Conservation (phyloP, 768 basidiomycete genomes). For the Boletus edulis region DNA sequence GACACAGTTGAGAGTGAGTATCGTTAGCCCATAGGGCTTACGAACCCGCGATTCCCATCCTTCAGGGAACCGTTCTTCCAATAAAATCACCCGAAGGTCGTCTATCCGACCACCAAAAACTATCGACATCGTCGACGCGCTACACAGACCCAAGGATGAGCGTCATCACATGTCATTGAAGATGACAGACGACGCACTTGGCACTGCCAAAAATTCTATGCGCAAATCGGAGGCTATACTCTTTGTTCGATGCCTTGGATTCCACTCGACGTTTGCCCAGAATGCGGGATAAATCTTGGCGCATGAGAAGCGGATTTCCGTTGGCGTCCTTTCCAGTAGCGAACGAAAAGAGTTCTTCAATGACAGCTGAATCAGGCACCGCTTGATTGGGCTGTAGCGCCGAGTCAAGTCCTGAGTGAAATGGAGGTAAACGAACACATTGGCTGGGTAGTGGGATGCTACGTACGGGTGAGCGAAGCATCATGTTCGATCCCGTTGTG, state of each 20-base stretch:
- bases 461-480: slow-evolving; percentile 30
- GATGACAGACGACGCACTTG: slow-evolving; percentile 47
- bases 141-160: slow-evolving; percentile 20
- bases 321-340: slow-evolving; percentile 57
- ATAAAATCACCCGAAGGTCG: slow-evolving; percentile 54
- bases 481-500: slow-evolving; percentile 20
- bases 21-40: slow-evolving; percentile 57
- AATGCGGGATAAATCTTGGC: slow-evolving; percentile 55
- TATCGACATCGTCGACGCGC: slow-evolving; percentile 57
- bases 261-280: slow-evolving; percentile 62
- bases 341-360: slow-evolving; percentile 54
- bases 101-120: slow-evolving; percentile 45
- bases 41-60: slow-evolving; percentile 66
- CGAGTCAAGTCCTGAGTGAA: slow-evolving; percentile 51
- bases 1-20: slow-evolving; percentile 49
- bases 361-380: slow-evolving; percentile 44
- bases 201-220: slow-evolving; percentile 66
- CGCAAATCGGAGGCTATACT: slow-evolving; percentile 46
- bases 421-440: neutral
- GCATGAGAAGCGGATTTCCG: slow-evolving; percentile 49
- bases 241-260: slow-evolving; percentile 48
- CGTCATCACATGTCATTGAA: neutral
- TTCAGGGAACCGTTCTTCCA: slow-evolving; percentile 67
- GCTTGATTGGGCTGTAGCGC: slow-evolving; percentile 50
- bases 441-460: neutral